Evolutionary conservation across 2,329 filamentous ascomycete genomes (phyloP), one percentile per base, ranked within the genome.

Genomic region (Diaporthe citrichinensis): DNA sequence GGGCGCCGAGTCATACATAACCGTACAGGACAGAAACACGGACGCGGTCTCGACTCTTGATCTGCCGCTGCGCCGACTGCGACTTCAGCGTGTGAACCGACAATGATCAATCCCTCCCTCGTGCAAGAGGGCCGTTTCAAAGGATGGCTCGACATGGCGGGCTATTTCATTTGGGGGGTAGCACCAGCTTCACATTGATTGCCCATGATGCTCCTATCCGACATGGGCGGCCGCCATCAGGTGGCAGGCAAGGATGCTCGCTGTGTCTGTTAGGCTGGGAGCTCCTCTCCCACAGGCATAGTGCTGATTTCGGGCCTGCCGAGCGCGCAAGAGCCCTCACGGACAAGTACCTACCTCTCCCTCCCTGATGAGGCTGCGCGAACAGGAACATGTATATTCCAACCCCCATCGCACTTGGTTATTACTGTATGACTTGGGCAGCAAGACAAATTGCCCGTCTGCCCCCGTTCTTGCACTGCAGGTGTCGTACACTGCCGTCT

Each of bases 251-350:
- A 31, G 34, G 65, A 25, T 69, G 49, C 15, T n/a, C n/a, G 44
- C 65, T 23, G 65, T 31, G 65, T 7, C 9, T 69, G 65, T 69
- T 55, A 55, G 65, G 46, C 1, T 28, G 46, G 34, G 61, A 49
- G 65, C 34, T 53, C 31, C 34, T 69, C 31, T 53, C 46, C 34
- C 49, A 5, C 65, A 69, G n/a, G 65, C 65, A 69, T 69, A 20
- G 55, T 69, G 65, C 49, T 69, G 65, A 69, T 69, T 69, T 69
- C 65, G 65, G 65, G 65, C 65, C n/a, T 31, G 49, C 65, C 65
- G 65, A 55, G 65, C n/a, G 31, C 61, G 59, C 9, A 25, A 46
- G 25, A 65, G 28, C 39, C 61, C 41, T 46, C 59, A 5, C 17
- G 17, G 28, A 17, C 23, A 55, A n/a, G 65, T 55, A 69, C 61